phyloP scores from a whole-genome alignment of 148 eudicot species.

The Pharnaceum exiguum region DNA sequence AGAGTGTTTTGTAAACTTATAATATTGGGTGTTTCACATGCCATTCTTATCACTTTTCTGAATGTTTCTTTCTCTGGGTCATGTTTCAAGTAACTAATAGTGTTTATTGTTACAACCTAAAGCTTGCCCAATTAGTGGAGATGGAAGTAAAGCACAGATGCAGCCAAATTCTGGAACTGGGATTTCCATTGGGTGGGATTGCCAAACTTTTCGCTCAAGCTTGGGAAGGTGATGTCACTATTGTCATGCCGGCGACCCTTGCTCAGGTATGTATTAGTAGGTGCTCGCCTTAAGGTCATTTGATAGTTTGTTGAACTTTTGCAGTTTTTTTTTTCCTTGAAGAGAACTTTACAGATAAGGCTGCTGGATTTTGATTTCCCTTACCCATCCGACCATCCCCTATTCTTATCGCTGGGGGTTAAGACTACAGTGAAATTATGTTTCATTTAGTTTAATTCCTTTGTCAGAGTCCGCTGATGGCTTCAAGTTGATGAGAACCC shows the following conservation, averaged over 20 bases:
- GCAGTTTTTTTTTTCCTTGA: background rate
- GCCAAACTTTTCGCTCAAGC: conserved; percentile 96
- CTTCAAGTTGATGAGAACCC: no score
- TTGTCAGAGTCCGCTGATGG: no score
- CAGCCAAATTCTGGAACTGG: conserved; percentile 88
- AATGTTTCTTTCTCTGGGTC: background rate
- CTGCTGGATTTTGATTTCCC: no score
- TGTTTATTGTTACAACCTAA: conserved; percentile 15
- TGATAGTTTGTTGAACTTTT: background rate
- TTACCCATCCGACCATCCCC: no score
- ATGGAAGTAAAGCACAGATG: conserved; percentile 99
- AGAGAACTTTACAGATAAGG: no score
- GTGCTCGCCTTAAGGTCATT: background rate
- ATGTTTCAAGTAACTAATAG: background rate
- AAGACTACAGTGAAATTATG: no score
- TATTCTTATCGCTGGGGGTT: no score
- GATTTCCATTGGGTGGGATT: conserved; percentile 83
- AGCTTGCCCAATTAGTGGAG: conserved; percentile 92
- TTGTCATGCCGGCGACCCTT: conserved; percentile 97
- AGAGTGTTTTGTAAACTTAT: background rate
- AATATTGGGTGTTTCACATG: background rate
- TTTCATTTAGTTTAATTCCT: no score
- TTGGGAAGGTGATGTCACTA: conserved; percentile 98
- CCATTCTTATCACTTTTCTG: background rate
- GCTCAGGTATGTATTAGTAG: conserved; percentile 58